phyloP scores from a whole-genome alignment of 805 yeast genomes.

The Wickerhamomyces rabaulensis region DNA sequence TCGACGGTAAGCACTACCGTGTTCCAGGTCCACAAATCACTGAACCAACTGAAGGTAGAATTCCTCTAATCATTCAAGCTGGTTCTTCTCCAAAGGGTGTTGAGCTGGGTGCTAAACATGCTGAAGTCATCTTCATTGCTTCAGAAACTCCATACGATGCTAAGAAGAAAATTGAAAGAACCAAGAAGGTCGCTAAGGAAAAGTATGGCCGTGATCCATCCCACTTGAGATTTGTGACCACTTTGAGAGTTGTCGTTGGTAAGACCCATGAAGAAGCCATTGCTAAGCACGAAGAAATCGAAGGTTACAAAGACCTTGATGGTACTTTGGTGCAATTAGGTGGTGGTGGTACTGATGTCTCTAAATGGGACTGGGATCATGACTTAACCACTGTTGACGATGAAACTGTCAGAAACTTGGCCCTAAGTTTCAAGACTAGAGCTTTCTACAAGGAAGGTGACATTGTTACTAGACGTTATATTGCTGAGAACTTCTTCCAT shows the following conservation, averaged over 20 bases:
- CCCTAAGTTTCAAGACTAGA: slow-evolving; percentile 21
- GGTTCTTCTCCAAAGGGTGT: slow-evolving; percentile 39
- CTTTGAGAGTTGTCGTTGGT: slow-evolving; percentile 33
- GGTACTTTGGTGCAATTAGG: slow-evolving; percentile 42
- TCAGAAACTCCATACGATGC: slow-evolving; percentile 31
- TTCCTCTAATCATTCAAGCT: slow-evolving; percentile 42
- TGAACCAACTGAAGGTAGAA: slow-evolving; percentile 40
- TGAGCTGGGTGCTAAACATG: slow-evolving; percentile 40
- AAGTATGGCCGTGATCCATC: slow-evolving; percentile 33
- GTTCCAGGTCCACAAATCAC: slow-evolving; percentile 38
- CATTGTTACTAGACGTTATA: slow-evolving; percentile 25
- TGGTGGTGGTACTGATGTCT: slow-evolving; percentile 39
- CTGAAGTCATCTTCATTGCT: slow-evolving; percentile 36
- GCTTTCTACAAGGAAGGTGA: slow-evolving; percentile 16
- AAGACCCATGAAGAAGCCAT: slow-evolving; percentile 37
- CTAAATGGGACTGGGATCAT: slow-evolving; percentile 39
- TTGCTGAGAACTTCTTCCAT: slow-evolving; percentile 21
- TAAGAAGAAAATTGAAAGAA: slow-evolving; percentile 25
- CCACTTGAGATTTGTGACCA: slow-evolving; percentile 34
- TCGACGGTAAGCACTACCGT: slow-evolving; percentile 35
- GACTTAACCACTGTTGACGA: slow-evolving; percentile 31
- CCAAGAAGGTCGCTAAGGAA: slow-evolving; percentile 29
- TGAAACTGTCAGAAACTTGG: slow-evolving; percentile 28
- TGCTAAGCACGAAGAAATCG: slow-evolving; percentile 29
- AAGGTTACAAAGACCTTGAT: slow-evolving; percentile 31